A percentile compares a stretch with the other conserved stretches of the same genome.
These are phyloP conservation scores for Solioccasus polychromus DNA, from an alignment of 768 basidiomycete species.

Conservation along the genomic window DNA sequence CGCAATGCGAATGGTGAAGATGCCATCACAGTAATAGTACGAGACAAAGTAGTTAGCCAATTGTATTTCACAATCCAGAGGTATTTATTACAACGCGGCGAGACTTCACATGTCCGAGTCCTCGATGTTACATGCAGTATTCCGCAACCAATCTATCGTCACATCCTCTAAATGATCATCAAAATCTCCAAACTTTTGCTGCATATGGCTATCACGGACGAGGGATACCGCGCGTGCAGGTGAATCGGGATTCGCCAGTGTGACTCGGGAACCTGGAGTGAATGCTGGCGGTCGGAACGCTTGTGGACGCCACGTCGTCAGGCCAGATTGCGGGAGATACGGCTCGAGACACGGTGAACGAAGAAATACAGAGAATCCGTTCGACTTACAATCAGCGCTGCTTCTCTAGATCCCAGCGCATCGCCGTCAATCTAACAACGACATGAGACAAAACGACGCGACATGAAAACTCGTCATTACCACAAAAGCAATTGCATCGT, in stretches of 20 bases:
- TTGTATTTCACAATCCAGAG: too few relatives aligned
- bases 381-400: constrained; percentile 56
- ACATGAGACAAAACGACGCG: constrained; percentile 7
- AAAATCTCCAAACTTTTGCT: constrained; percentile 70
- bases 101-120: constrained; percentile 14
- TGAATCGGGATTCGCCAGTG: constrained; percentile 43
- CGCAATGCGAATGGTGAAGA: constrained; percentile 26
- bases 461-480: constrained; percentile 38
- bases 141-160: constrained; percentile 47
- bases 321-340: constrained; percentile 41
- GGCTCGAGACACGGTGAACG: constrained; percentile 39
- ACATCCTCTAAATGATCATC: constrained; percentile 82
- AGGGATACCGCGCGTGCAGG: constrained; percentile 48
- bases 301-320: constrained; percentile 48
- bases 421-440: constrained; percentile 56
- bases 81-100: too few relatives aligned
- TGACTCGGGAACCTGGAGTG: constrained; percentile 42
- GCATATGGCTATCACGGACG: constrained; percentile 48
- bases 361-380: not conserved
- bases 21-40: constrained; percentile 8
- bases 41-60: not conserved
- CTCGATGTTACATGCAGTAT: constrained; percentile 31
- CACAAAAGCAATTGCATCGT: constrained; percentile 65
- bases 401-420: constrained; percentile 47
- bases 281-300: constrained; percentile 41